Base-by-base conservation (phyloP, 1,284 basidiomycete species). In the Trichosporon sp. region DNA sequence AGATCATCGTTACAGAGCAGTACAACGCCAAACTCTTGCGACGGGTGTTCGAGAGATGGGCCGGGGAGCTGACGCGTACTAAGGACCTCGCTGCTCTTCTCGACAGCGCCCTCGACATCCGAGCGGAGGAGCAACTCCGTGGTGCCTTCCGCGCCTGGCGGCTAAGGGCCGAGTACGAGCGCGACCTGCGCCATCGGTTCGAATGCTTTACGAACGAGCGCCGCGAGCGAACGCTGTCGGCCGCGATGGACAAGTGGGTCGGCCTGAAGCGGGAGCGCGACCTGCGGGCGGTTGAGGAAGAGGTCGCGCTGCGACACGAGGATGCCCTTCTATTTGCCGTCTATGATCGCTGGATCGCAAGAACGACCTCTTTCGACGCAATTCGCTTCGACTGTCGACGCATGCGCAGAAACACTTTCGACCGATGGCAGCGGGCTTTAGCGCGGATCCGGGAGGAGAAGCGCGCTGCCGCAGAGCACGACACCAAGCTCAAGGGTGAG, bases 281-380 rank as follows among this genome's bases (percentile, higher is more conserved):
- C 6, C 70, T 82, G 38, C 62, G 34, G 3, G 60, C 69, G 0
- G 69, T 79, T 18, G 78, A 76, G 65, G 67, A 75, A 15, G 76
- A 78, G 70, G 75, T 80, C 0, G 68, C 72, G 1, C 70, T 75
- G 11, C 73, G 78, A 25, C 75, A 76, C 62, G 81, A 82, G 65
- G 79, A 82, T 64, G 75, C 75, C 7, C 62, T 82, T 2, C 65
- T 81, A 31, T 82, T 80, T 64, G 65, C 68, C 1, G 79, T 80
- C 1, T 79, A 78, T 70, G 81, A 82, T 69, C 74, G 63, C 32
- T 81, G 80, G 81, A 76, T 75, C 27, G 77, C 70, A 8, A 65
- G 56, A 32, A 76, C 77, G 3, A 70, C 69, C 35, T 76, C 79
- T 29, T 66, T 79, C 12, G 56, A 60, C 7, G 67, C 71, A 2